Evolutionary conservation across 2,329 filamentous ascomycete genomes (phyloP).

Genomic region (Aspergillus latus): DNA sequence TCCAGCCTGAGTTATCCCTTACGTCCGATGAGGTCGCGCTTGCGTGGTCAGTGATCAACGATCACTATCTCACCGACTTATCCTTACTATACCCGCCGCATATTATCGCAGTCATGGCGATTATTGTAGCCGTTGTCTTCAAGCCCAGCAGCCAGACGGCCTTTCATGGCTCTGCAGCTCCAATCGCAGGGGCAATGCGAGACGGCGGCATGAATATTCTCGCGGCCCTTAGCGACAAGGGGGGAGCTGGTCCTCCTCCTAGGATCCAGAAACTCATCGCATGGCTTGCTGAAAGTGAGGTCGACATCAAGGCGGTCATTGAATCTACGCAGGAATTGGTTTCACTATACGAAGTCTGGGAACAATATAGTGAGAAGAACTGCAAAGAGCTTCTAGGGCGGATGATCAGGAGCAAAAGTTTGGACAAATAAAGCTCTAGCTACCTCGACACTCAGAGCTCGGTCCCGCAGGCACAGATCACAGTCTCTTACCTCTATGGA

Average conservation of each 20-base stretch:
- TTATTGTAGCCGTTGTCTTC: conserved; percentile 80
- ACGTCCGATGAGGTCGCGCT: conserved; percentile 75
- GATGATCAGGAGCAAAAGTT: conserved; percentile 60
- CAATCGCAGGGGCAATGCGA: conserved; percentile 36
- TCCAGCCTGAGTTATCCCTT: conserved; percentile 69
- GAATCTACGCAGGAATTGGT: conserved; percentile 91
- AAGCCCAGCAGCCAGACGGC: conserved; percentile 57
- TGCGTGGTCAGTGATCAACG: conserved; percentile 82
- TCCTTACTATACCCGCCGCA: conserved; percentile 84
- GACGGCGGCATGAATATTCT: conserved; percentile 39
- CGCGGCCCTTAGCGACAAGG: conserved; percentile 35
- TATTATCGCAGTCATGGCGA: conserved; percentile 79
- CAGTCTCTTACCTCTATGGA: too few relatives aligned
- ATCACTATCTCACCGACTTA: conserved; percentile 90
- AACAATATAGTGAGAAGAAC: conserved; percentile 63
- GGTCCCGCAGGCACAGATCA: too few relatives aligned
- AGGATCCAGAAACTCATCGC: conserved; percentile 66
- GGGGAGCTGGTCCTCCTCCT: conserved; percentile 31
- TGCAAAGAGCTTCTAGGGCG: conserved; percentile 64
- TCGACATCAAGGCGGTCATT: conserved; percentile 81
- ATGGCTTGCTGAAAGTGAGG: conserved; percentile 82
- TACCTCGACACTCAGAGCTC: too few relatives aligned
- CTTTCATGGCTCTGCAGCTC: conserved; percentile 34
- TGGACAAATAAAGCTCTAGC: conserved; percentile 51
- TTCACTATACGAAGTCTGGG: conserved; percentile 78